Conservation (phyloP, 768 basidiomycete species). For the Boletus huronensis region DNA sequence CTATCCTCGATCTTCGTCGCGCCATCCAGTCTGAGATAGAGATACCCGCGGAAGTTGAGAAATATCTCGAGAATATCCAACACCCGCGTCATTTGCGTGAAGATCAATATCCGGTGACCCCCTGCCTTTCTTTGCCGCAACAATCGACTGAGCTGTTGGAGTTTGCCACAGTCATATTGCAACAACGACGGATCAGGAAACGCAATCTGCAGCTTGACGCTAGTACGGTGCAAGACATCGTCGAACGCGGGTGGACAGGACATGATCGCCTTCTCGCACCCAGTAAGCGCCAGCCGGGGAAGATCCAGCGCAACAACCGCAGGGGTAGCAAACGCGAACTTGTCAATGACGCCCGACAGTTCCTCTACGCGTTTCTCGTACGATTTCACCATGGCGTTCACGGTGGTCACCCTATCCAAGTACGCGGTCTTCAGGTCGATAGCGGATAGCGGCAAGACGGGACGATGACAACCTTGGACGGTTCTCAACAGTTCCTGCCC, state of each 20-base stretch:
- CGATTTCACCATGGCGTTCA: slow-evolving; percentile 59
- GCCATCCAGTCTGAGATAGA: slow-evolving; percentile 92
- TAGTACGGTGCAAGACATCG: slow-evolving; percentile 60
- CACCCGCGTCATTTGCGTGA: slow-evolving; percentile 95
- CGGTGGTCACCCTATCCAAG: slow-evolving; percentile 40
- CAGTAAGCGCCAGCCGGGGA: slow-evolving; percentile 56
- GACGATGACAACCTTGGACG: slow-evolving; percentile 37
- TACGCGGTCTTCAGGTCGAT: slow-evolving; percentile 38
- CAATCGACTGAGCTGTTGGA: slow-evolving; percentile 77
- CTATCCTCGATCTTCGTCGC: slow-evolving; percentile 94
- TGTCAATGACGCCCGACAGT: slow-evolving; percentile 52
- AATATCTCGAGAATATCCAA: slow-evolving; percentile 94
- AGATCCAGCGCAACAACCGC: slow-evolving; percentile 73
- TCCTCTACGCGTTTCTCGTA: slow-evolving; percentile 55
- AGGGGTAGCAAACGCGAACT: slow-evolving; percentile 81
- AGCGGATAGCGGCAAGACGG: slow-evolving; percentile 51
- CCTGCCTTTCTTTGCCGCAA: slow-evolving; percentile 81
- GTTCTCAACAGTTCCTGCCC: slow-evolving; percentile 45
- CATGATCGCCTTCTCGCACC: slow-evolving; percentile 29
- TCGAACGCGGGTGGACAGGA: slow-evolving; percentile 54
- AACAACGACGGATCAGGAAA: slow-evolving; percentile 88
- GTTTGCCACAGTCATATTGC: slow-evolving; percentile 95
- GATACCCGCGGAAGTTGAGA: slow-evolving; percentile 87
- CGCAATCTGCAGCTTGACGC: slow-evolving; percentile 86
- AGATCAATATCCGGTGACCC: slow-evolving; percentile 89